These are phyloP conservation scores for Tolypocladium guangdongense DNA, from an alignment of 2,329 filamentous ascomycete genomes.

Conservation along the genomic window DNA sequence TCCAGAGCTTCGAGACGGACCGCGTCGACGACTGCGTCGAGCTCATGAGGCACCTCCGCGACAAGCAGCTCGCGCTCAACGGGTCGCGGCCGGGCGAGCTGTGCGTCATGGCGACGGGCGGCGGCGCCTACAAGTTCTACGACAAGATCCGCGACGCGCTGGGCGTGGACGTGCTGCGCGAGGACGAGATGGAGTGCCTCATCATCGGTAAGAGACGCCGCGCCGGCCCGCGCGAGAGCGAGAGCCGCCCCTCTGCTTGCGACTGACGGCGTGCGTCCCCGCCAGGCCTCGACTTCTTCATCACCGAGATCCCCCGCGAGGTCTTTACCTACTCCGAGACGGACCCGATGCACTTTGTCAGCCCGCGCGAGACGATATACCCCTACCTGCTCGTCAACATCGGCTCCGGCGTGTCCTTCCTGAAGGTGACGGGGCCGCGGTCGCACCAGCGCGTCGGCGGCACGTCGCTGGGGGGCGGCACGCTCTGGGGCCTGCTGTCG, in stretches of 20 bases:
- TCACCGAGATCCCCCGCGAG: slow-evolving; percentile 91
- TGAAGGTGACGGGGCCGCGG: slow-evolving; percentile 86
- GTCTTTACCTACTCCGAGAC: slow-evolving; percentile 93
- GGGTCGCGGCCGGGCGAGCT: slow-evolving; percentile 61
- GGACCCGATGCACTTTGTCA: slow-evolving; percentile 81
- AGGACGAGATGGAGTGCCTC: slow-evolving; percentile 98
- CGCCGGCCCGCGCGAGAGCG: not conserved
- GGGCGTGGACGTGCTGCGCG: slow-evolving; percentile 76
- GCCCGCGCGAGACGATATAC: slow-evolving; percentile 71
- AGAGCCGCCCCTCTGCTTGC: not conserved
- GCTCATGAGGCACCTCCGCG: slow-evolving; percentile 78
- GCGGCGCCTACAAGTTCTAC: slow-evolving; percentile 94
- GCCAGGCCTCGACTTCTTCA: slow-evolving; percentile 91
- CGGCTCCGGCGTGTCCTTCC: slow-evolving; percentile 90
- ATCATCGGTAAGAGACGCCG: slow-evolving; percentile 64
- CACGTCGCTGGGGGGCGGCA: slow-evolving; percentile 91
- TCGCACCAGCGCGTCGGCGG: slow-evolving; percentile 87
- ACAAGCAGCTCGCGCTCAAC: slow-evolving; percentile 68
- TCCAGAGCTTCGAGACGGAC: slow-evolving; percentile 93
- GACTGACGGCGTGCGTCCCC: not conserved
- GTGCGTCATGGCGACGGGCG: slow-evolving; percentile 91
- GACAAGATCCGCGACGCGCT: slow-evolving; percentile 76
- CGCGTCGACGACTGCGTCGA: slow-evolving; percentile 87
- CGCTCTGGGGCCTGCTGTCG: slow-evolving; percentile 88
- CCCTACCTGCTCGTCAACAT: slow-evolving; percentile 98